phyloP scores from a whole-genome alignment of 2,329 filamentous ascomycete genomes.

The Colletotrichum tropicicola region DNA sequence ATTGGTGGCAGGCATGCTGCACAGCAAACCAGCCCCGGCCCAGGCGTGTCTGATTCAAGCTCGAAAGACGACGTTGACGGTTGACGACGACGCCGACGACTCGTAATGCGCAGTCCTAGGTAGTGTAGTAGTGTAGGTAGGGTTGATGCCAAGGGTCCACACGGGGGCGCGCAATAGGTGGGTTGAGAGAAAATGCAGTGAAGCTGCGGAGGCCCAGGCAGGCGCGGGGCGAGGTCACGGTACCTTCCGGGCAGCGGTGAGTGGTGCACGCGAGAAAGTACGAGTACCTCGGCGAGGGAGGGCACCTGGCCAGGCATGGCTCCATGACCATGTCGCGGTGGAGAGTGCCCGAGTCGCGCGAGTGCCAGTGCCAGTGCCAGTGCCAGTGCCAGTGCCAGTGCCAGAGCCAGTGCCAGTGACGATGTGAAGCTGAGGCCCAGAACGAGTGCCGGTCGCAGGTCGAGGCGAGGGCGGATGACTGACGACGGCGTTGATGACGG shows the following conservation, averaged over 20 bases:
- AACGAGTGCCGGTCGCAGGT: neutral
- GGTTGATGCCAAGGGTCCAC: neutral
- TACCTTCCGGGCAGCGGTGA: neutral
- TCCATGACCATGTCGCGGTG: neutral
- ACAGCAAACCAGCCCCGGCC: neutral
- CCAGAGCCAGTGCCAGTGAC: neutral
- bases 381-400: neutral
- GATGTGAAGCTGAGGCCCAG: too few species aligned
- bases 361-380: neutral
- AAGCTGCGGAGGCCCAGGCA: conserved; percentile 1
- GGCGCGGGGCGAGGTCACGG: neutral
- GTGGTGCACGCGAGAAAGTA: neutral
- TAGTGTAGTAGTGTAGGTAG: too few species aligned
- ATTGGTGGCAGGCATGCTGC: neutral
- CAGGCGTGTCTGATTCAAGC: neutral
- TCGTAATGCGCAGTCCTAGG: neutral
- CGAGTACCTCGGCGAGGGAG: neutral
- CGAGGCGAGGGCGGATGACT: too few species aligned
- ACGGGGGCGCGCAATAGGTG: neutral
- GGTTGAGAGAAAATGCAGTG: conserved; percentile 2
- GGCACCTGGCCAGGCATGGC: neutral
- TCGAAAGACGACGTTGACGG: neutral
- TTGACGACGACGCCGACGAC: neutral
- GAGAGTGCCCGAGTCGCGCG: conserved; percentile 10
- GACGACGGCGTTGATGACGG: neutral